Evolutionary conservation across 139 green algal genomes (phyloP), one percentile per base, ranked within the genome.

Genomic region (Penium margaritaceum): DNA sequence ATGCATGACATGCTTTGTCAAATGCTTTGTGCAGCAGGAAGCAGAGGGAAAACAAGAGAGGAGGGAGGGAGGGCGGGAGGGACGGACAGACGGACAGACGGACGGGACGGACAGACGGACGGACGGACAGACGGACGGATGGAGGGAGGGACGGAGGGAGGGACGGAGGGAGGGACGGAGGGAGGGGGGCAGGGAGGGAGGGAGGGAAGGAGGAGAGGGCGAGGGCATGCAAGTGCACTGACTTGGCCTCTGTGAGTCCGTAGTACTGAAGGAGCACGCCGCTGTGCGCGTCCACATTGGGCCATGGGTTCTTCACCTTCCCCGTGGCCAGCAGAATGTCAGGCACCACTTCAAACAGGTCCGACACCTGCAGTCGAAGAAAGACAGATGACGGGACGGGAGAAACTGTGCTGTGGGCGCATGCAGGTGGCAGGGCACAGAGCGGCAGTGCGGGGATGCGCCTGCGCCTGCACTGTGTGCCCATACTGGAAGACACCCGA

Each of bases 261-360:
- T 95, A 97, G 85, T 96, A 90, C 83, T 97, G 93, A 66, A 98
- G 87, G 79, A 98, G 85, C 41, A 98, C 93, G 33, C 93, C 93
- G 57, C 77, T 90, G 88, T 98, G 94, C 9, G 94, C 94, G 75
- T 98, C 94, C 55, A 98, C 94, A 76, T 98, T 98, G 29, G 94
- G 94, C 92, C 91, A 98, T 1, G 94, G 94, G 84, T 98, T 98
- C 86, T 97, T 95, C 2, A 95, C 91, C 85, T 98, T 97, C 72
- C 93, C 94, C 0, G 89, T 95, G 77, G 90, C 74, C 6, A 71
- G 72, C 34, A 98, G 89, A 43, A 97, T 87, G 39, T 84, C 82
- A 14, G 94, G 92, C 41, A 98, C 94, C n/a, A 98, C 90, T 57
- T 88, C 81, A 47, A 83, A 88, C 27, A 88, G 60, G 2, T 77